Evolutionary conservation across 78 protist species (phyloP).

Genomic region (Dictyostelium brefeldianum): DNA sequence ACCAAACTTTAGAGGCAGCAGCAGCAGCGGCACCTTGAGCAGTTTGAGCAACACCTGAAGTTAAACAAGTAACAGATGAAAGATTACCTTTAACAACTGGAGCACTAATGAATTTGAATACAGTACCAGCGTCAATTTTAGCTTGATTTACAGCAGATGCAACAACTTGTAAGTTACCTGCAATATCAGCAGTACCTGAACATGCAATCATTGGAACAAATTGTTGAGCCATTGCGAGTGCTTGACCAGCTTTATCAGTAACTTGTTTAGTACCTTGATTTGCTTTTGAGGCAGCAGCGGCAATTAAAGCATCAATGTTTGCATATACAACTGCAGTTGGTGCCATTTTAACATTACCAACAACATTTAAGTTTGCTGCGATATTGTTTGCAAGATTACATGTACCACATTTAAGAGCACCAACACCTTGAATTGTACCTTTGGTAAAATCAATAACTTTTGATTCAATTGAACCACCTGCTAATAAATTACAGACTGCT

Average conservation of each 20-base stretch:
- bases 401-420: constrained; percentile 53
- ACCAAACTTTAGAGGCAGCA: constrained; percentile 18
- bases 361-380: constrained; percentile 65
- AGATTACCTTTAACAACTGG: constrained; percentile 39
- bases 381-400: constrained; percentile 55
- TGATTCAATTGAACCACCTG: constrained; percentile 46
- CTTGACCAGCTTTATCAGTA: not conserved
- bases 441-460: constrained; percentile 19
- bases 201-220: constrained; percentile 56
- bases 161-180: constrained; percentile 22
- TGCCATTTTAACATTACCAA: constrained; percentile 41
- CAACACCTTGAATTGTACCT: constrained; percentile 68
- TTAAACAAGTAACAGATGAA: not conserved
- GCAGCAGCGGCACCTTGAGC: constrained; percentile 10
- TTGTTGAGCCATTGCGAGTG: not conserved
- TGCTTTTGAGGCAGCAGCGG: not conserved
- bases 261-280: not conserved
- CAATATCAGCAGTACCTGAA: constrained; percentile 25
- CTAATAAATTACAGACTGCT: constrained; percentile 31
- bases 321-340: constrained; percentile 46
- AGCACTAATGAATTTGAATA: constrained; percentile 43
- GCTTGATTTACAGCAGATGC: not conserved
- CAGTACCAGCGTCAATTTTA: constrained; percentile 31
- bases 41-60: not conserved
- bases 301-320: constrained; percentile 24